Base-by-base conservation (phyloP, 306 rosid species). In the Biancaea sappan region DNA sequence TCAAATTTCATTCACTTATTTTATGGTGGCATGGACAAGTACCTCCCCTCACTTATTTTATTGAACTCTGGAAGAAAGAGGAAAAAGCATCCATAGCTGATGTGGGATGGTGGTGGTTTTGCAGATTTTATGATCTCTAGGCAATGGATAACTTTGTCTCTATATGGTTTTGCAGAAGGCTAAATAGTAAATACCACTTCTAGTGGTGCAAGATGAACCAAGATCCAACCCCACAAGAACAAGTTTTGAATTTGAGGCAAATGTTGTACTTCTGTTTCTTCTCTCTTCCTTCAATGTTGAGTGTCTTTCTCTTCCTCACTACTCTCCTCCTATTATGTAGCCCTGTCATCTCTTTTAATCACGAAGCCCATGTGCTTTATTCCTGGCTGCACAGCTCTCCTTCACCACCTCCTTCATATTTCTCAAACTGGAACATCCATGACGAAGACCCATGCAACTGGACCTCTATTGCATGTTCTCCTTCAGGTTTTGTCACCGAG, bases 181-280 rank as follows among this genome's bases (percentile, higher is more conserved):
- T 0, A 6, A 13, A 14, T 34, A n/a, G 21, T 16, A 48, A n/a
- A n/a, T n/a, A n/a, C n/a, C n/a, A n/a, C n/a, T n/a, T n/a, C n/a
- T n/a, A n/a, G n/a, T n/a, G n/a, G n/a, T n/a, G n/a, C n/a, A n/a
- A n/a, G n/a, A n/a, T n/a, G n/a, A n/a, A n/a, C n/a, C n/a, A n/a
- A n/a, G n/a, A n/a, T n/a, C 86, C 81, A 85, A 77, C 82, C 88
- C 87, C 40, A 79, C 85, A 82, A 82, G 84, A 77, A 75, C n/a
- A 78, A 75, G 76, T 79, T 84, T 80, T 83, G 92, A 82, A 86
- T 47, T 84, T 88, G 93, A 86, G 87, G 83, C 82, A 82, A 73
- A 84, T 86, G 85, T 86, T 74, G 63, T 74, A 29, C 81, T 9
- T 35, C 79, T 64, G 71, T 73, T 73, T 40, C 78, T 26, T 44